Evolutionary conservation across 345 rosid species (phyloP).

Genomic region (Physaria fendleri): DNA sequence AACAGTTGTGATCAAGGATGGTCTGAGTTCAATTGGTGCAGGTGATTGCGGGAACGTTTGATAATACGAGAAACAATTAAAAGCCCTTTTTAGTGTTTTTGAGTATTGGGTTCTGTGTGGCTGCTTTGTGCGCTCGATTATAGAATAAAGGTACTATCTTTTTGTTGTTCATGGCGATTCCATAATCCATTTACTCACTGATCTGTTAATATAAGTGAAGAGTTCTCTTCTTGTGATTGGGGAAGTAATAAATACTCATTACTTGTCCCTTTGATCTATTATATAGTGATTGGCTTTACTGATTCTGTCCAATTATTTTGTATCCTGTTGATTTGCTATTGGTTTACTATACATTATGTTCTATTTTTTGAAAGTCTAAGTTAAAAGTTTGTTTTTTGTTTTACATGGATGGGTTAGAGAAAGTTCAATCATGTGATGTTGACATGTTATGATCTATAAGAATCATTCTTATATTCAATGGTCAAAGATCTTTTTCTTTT

Average conservation of each 20-base stretch:
- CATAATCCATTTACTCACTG: slow-evolving; percentile 6
- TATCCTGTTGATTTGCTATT: slow-evolving; percentile 2
- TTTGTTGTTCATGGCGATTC: not conserved
- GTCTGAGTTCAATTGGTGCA: too few relatives aligned
- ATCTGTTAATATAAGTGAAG: not conserved
- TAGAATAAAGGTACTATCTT: slow-evolving; percentile 17
- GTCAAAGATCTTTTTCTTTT: not conserved
- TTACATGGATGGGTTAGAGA: not conserved
- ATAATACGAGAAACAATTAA: too few relatives aligned
- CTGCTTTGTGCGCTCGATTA: not conserved
- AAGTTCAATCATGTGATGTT: slow-evolving; percentile 6
- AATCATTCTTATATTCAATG: not conserved
- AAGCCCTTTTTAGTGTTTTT: slow-evolving; percentile 3
- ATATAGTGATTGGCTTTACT: slow-evolving; percentile 3
- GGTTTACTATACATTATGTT: slow-evolving; percentile 5
- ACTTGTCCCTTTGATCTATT: not conserved
- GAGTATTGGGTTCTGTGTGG: slow-evolving; percentile 26
- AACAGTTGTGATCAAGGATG: too few relatives aligned
- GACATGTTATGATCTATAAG: slow-evolving; percentile 12
- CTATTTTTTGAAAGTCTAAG: not conserved
- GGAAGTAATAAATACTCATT: not conserved
- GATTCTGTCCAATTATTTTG: not conserved
- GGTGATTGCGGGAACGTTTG: too few relatives aligned
- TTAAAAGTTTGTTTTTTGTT: not conserved
- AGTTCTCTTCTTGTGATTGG: not conserved